Percentiles rank a stretch among this genome's conserved stretches.
phyloP scores from a whole-genome alignment of 2,329 filamentous ascomycete genomes.

The Fusarium kyushuense region DNA sequence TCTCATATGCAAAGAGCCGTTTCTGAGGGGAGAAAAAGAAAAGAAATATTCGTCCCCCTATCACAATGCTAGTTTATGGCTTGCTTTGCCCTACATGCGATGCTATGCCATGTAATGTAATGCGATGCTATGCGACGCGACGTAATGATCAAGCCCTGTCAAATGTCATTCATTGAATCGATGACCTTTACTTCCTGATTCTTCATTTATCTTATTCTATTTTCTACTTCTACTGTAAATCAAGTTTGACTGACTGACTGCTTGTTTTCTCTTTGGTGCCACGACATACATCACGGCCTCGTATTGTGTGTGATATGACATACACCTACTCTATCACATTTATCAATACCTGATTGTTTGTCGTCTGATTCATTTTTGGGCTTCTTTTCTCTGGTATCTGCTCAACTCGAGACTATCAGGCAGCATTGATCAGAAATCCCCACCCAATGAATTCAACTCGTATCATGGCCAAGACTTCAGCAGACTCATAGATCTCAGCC shows the following conservation, averaged over 20 bases:
- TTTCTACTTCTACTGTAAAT: constrained; percentile 2
- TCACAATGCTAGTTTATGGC: constrained; percentile 32
- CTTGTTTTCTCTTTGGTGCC: constrained; percentile 35
- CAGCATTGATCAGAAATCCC: constrained; percentile 10
- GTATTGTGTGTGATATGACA: constrained; percentile 33
- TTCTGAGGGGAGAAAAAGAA: constrained; percentile 24
- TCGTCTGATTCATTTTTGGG: constrained; percentile 34
- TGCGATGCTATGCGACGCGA: constrained; percentile 32
- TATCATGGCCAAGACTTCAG: constrained; percentile 15
- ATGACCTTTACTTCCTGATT: not conserved
- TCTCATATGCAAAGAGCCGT: constrained; percentile 32
- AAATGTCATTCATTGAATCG: constrained; percentile 30
- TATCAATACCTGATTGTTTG: not conserved
- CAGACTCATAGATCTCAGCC: constrained; percentile 44
- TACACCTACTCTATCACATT: constrained; percentile 32
- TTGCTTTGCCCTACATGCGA: constrained; percentile 35
- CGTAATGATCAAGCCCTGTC: constrained; percentile 34
- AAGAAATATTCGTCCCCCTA: not conserved
- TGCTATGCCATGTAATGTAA: constrained; percentile 8
- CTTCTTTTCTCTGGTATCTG: constrained; percentile 10
- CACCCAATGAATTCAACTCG: constrained; percentile 14
- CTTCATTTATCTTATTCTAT: not conserved
- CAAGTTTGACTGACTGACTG: constrained; percentile 27
- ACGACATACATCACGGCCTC: constrained; percentile 43
- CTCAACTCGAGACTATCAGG: constrained; percentile 30